Conservation (phyloP, 2,329 filamentous ascomycete species). For the Fusarium abutilonis region DNA sequence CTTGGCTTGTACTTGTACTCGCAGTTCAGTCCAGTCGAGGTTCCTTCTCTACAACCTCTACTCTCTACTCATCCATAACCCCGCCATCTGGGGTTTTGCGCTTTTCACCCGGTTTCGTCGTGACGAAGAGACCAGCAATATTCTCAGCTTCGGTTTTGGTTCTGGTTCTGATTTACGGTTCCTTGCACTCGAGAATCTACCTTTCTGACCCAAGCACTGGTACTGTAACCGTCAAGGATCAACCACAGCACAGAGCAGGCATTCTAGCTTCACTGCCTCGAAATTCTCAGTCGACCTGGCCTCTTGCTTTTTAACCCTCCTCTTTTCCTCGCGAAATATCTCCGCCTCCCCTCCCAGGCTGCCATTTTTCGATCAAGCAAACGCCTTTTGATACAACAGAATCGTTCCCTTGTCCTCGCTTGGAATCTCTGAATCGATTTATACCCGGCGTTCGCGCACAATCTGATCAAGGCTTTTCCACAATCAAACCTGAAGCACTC, state of each 20-base stretch:
- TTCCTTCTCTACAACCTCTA: constrained; percentile 8
- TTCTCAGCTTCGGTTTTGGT: constrained; percentile 8
- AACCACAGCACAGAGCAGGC: constrained; percentile 9
- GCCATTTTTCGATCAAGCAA: constrained; percentile 28
- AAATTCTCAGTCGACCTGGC: constrained; percentile 31
- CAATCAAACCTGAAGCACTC: constrained; percentile 23
- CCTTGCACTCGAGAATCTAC: constrained; percentile 24
- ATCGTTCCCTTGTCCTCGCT: constrained; percentile 18
- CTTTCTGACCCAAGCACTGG: constrained; percentile 25
- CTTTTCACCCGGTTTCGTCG: constrained; percentile 25
- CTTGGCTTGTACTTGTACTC: constrained; percentile 1
- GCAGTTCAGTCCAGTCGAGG: background rate
- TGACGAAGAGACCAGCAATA: constrained; percentile 32
- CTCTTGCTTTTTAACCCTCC: constrained; percentile 16
- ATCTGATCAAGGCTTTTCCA: constrained; percentile 12
- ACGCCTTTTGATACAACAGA: constrained; percentile 21
- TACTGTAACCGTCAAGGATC: constrained; percentile 7
- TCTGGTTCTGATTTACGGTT: constrained; percentile 1
- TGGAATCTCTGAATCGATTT: constrained; percentile 11
- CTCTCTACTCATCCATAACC: constrained; percentile 3
- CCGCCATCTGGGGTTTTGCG: constrained; percentile 24
- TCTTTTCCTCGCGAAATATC: constrained; percentile 25
- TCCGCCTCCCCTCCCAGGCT: constrained; percentile 29
- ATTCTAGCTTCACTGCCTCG: constrained; percentile 32
- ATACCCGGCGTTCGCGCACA: constrained; percentile 19